Base-by-base conservation (phyloP, 306 rosid genomes). In the Rubus parviflorus region DNA sequence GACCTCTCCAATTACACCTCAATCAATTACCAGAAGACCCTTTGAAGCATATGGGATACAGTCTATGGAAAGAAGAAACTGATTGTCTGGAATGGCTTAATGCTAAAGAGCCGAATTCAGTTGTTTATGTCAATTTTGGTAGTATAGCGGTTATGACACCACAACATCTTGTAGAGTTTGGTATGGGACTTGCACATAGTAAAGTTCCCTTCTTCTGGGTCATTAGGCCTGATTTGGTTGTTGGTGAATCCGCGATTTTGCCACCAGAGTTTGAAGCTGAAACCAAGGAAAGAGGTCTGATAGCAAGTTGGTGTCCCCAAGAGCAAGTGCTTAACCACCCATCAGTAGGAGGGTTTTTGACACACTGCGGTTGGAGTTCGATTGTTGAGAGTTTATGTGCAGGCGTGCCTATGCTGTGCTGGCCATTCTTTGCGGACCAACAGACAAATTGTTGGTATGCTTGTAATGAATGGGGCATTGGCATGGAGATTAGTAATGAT, bases 321-420 rank as follows among this genome's bases (percentile, higher is more conserved):
- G 71, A 73, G 53, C 56, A 80, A 30, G 79, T 74, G 6, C 75
- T 74, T 2, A 74, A 48, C n/a, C 79, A 74, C 22, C 80, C 58
- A 3, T 75, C 77, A 0, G 14, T 75, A 0, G 84, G 80, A 6
- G 77, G 56, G 3, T 74, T 80, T 56, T 43, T 81, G n/a, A 81
- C 81, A 7, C 85, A 81, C 12, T 9, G 84, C 14, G 77, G 84
- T 4, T 81, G 74, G 81, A 80, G 68, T 35, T 80, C 79, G 0
- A 38, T 0, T 4, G 0, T 74, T 0, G 83, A 74, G 75, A 66
- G 80, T 9, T 5, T 81, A 51, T 6, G 52, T 13, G 65, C 68
- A 0, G 84, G 84, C 8, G 81, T 81, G 1, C 84, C 84, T 8
- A 62, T 76, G 77, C 53, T 81, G 7, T 76, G 84, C 8, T 76